phyloP scores from a whole-genome alignment of 106 monocot genomes.

The Allium fistulosum region DNA sequence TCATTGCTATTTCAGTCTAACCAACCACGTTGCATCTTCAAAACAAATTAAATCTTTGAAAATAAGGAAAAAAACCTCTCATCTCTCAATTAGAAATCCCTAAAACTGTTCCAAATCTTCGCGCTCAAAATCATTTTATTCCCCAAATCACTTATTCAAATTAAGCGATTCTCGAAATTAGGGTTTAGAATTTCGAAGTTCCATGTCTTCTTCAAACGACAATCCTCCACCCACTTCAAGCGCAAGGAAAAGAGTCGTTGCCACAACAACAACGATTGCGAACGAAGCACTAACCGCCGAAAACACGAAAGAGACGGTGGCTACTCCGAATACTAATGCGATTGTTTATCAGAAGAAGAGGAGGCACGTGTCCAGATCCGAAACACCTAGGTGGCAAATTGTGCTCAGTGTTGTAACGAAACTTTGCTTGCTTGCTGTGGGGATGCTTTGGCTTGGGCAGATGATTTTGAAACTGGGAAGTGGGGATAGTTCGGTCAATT shows the following conservation, averaged over 20 bases:
- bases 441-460: constrained; percentile 48
- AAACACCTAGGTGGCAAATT: constrained; percentile 53
- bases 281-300: constrained; percentile 32
- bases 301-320: constrained; percentile 15
- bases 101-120: too few relatives aligned
- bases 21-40: too few relatives aligned
- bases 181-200: background rate
- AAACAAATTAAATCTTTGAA: too few relatives aligned
- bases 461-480: constrained; percentile 48
- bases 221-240: background rate
- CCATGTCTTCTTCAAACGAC: constrained; percentile 8
- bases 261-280: constrained; percentile 14
- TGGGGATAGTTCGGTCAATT: constrained; percentile 9
- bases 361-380: constrained; percentile 27
- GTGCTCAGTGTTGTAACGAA: constrained; percentile 47
- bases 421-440: constrained; percentile 42
- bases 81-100: too few relatives aligned
- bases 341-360: constrained; percentile 8
- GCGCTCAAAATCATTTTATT: too few relatives aligned
- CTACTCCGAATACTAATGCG: constrained; percentile 21
- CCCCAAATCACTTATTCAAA: too few relatives aligned
- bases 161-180: background rate
- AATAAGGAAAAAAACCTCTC: too few relatives aligned
- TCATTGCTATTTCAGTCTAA: too few relatives aligned
- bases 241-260: background rate